phyloP scores from a whole-genome alignment of 192 early-diverging fungal genomes.

The Podochytrium sp. region DNA sequence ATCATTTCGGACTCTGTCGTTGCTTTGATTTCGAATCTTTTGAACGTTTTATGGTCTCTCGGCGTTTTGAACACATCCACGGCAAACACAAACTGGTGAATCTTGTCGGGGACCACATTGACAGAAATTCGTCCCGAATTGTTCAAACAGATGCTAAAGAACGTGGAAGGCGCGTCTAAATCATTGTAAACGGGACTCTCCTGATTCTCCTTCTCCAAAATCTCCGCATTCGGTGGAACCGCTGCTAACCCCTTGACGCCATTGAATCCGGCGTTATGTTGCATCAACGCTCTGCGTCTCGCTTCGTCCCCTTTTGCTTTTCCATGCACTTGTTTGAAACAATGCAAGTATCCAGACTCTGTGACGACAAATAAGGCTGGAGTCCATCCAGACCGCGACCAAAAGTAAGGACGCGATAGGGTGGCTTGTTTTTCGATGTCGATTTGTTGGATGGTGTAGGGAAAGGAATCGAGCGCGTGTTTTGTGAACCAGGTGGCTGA shows the following conservation, averaged over 20 bases:
- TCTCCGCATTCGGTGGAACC: slow-evolving; percentile 14
- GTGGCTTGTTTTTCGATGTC: slow-evolving; percentile 40
- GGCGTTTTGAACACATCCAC: slow-evolving; percentile 16
- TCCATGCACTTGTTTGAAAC: slow-evolving; percentile 36
- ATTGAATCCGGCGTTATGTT: neutral
- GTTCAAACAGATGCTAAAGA: slow-evolving; percentile 34
- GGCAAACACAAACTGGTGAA: slow-evolving; percentile 27
- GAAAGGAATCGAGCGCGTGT: slow-evolving; percentile 25
- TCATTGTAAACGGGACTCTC: slow-evolving; percentile 17
- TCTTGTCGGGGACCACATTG: neutral
- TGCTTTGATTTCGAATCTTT: slow-evolving; percentile 38
- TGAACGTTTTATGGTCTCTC: neutral
- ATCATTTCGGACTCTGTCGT: slow-evolving; percentile 34
- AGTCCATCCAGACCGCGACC: slow-evolving; percentile 31
- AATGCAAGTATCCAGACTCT: slow-evolving; percentile 44
- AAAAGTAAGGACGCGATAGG: slow-evolving; percentile 29
- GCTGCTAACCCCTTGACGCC: neutral
- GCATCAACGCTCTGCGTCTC: neutral
- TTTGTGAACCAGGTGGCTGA: slow-evolving; percentile 16
- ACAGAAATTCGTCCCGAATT: slow-evolving; percentile 29
- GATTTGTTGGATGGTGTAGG: slow-evolving; percentile 36
- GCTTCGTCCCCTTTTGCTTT: slow-evolving; percentile 3
- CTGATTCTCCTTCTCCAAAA: neutral
- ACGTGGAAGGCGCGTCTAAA: slow-evolving; percentile 17
- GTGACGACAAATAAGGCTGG: slow-evolving; percentile 38